A percentile compares a stretch with the other conserved stretches of the same genome.
Conservation (phyloP, 1,284 basidiomycete genomes). For the Xerocomus tenax region DNA sequence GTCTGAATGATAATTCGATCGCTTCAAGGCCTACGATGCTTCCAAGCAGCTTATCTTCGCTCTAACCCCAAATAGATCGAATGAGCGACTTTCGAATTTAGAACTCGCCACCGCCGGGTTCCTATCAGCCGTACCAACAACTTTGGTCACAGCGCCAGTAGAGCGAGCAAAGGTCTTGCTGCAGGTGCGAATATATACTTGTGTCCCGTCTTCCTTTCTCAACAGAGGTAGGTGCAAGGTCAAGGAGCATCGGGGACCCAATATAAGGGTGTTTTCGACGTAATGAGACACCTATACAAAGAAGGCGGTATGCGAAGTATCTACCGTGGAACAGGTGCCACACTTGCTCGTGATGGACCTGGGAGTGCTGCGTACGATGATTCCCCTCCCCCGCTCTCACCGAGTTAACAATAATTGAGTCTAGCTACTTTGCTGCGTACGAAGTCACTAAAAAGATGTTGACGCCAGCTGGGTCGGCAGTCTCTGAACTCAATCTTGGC, state of each 20-base stretch:
- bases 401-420: slow-evolving; percentile 4
- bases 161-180: slow-evolving; percentile 96
- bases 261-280: slow-evolving; percentile 90
- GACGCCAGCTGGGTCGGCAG: slow-evolving; percentile 67
- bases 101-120: slow-evolving; percentile 93
- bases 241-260: slow-evolving; percentile 66
- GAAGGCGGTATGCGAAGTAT: slow-evolving; percentile 92
- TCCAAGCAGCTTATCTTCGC: slow-evolving; percentile 84
- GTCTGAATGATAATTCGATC: slow-evolving; percentile 5
- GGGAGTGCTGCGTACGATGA: slow-evolving; percentile 83
- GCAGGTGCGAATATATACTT: slow-evolving; percentile 47
- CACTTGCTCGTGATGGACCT: slow-evolving; percentile 89
- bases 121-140: slow-evolving; percentile 89
- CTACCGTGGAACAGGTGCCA: slow-evolving; percentile 89
- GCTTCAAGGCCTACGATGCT: slow-evolving; percentile 79
- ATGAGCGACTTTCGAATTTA: slow-evolving; percentile 56
- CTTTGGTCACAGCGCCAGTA: slow-evolving; percentile 87
- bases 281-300: slow-evolving; percentile 84
- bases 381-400: background rate
- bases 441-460: slow-evolving; percentile 86
- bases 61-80: slow-evolving; percentile 61
- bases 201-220: slow-evolving; percentile 1
- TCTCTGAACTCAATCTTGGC: slow-evolving; percentile 77
- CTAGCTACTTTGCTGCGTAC: slow-evolving; percentile 93
- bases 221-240: slow-evolving; percentile 65